These are phyloP conservation scores for Adansonia rubrostipa DNA, from an alignment of 441 rosid species.

Conservation along the genomic window DNA sequence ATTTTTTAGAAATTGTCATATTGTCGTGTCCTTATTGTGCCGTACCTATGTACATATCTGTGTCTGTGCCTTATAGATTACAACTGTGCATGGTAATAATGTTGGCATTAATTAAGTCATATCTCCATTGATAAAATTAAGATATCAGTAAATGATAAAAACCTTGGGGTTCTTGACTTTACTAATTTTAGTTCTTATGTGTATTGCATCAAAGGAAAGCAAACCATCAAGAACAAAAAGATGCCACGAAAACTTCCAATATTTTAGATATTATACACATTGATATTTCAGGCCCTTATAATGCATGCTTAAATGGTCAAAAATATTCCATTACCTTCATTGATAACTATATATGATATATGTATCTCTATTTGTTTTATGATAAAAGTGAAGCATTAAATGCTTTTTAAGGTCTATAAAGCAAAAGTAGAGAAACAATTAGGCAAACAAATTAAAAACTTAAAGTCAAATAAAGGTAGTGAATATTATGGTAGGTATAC, in stretches of 20 bases:
- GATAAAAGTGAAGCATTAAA: neutral
- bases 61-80: too few relatives aligned
- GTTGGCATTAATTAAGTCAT: neutral
- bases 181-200: neutral
- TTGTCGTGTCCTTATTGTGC: too few relatives aligned
- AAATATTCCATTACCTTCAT: too few relatives aligned
- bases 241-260: too few relatives aligned
- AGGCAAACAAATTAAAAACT: too few relatives aligned
- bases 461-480: neutral
- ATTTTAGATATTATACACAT: too few relatives aligned
- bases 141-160: neutral
- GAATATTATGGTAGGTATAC: neutral
- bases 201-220: neutral
- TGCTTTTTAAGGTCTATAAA: neutral
- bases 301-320: too few relatives aligned
- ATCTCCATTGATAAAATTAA: neutral
- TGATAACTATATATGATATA: too few relatives aligned
- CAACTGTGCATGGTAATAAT: too few relatives aligned
- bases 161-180: too few relatives aligned
- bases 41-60: too few relatives aligned
- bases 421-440: neutral
- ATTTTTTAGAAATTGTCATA: too few relatives aligned
- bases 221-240: neutral
- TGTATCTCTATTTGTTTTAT: neutral
- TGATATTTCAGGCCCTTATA: neutral